Base-by-base conservation (phyloP, 306 rosid species). In the Myrica gale region DNA sequence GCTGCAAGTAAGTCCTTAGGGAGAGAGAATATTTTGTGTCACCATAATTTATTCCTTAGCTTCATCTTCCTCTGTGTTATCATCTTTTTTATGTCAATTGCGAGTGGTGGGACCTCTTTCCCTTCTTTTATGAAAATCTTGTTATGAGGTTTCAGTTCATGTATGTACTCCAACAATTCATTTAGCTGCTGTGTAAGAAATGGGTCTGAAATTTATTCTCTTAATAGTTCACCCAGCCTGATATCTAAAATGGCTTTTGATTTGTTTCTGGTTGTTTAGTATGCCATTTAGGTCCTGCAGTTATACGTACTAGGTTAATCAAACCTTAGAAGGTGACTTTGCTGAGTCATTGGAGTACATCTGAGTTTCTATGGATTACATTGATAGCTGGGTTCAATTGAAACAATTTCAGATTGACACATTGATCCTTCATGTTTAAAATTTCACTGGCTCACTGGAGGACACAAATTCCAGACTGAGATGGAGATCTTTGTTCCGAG, bases 1-100 rank as follows among this genome's bases (percentile, higher is more conserved):
- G 99, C 96, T 96, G 79, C 98, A 86, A 81, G 99, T 96, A 96
- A 92, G 99, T 89, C 77, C 62, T 69, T 37, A 44, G 42, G 60
- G n/a, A 41, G 68, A 63, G 41, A 26, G 60, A 52, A 52, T 67
- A 58, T 65, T 41, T 41, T 16, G 4, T 39, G 6, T 37, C 68
- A 12, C 13, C 44, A 32, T 13, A 17, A 26, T 16, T 12, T 37
- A 37, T 9, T 53, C 16, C 6, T 53, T 37, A 15, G 65, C 65
- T 26, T 62, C 7, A 37, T 17, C 70, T 41, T 42, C 70, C 46
- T 42, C 26, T 13, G 23, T 41, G 17, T 42, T n/a, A 66, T 63
- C 48, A 42, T 48, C 50, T n/a, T n/a, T 66, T 66, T 66, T 11
- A 15, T 66, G 50, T n/a, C 32, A 66, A 11, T 66, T 65, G 50